Evolutionary conservation across 306 rosid species (phyloP).

Genomic region (Citrullus mucosospermus): DNA sequence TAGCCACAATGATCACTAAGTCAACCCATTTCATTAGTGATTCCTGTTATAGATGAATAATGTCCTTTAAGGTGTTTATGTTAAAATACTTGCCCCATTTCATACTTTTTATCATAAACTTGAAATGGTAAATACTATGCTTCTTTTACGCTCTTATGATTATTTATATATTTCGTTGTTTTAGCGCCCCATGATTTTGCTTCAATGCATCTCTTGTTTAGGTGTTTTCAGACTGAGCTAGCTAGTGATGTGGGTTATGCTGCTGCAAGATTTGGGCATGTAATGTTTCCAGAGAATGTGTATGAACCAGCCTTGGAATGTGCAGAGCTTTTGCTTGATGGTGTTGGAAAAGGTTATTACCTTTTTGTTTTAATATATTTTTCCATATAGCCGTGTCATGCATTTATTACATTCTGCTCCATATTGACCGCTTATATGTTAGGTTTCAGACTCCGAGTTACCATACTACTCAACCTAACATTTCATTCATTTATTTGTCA

Average conservation of each 20-base stretch:
- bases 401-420: background rate
- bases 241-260: slow-evolving; percentile 90
- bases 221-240: slow-evolving; percentile 96
- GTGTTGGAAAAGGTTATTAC: slow-evolving; percentile 70
- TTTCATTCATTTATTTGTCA: background rate
- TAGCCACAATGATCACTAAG: background rate
- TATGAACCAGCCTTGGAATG: slow-evolving; percentile 80
- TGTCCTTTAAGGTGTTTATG: background rate
- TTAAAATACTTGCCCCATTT: background rate
- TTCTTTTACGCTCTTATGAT: background rate
- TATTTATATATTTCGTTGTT: background rate
- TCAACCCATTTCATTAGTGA: background rate
- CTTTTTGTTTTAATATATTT: slow-evolving; percentile 1
- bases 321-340: slow-evolving; percentile 90
- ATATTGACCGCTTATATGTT: background rate
- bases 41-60: background rate
- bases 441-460: background rate
- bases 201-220: slow-evolving; percentile 35
- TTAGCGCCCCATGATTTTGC: slow-evolving; percentile 30
- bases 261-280: slow-evolving; percentile 94
- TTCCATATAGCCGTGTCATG: slow-evolving; percentile 2
- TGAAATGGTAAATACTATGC: background rate
- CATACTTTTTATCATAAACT: background rate
- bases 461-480: background rate
- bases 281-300: slow-evolving; percentile 96